These are phyloP conservation scores for Colletotrichum plurivorum DNA, from an alignment of 2,329 filamentous ascomycete genomes.

Conservation along the genomic window DNA sequence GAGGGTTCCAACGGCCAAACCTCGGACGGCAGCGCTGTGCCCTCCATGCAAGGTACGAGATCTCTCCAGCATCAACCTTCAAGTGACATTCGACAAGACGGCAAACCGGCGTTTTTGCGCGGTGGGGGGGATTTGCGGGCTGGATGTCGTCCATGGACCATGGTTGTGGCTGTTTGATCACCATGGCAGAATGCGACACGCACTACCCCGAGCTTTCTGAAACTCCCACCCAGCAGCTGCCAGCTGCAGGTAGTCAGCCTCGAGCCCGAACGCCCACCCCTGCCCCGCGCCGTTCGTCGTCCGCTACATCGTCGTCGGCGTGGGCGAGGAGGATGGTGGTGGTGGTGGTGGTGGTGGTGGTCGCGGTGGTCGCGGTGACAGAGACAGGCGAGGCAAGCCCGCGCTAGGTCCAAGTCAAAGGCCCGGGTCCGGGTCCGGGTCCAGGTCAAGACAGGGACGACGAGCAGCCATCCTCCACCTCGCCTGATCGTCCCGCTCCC, in stretches of 20 bases:
- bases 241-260: slow-evolving; percentile 34
- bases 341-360: neutral
- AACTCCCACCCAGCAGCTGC: slow-evolving; percentile 38
- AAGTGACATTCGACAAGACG: slow-evolving; percentile 29
- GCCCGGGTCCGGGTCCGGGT: slow-evolving; percentile 31
- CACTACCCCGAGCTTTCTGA: slow-evolving; percentile 41
- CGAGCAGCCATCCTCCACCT: slow-evolving; percentile 32
- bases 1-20: slow-evolving; percentile 28
- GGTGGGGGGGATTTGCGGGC: slow-evolving; percentile 22
- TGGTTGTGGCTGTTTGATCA: slow-evolving; percentile 42
- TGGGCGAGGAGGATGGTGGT: slow-evolving; percentile 30
- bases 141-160: slow-evolving; percentile 29
- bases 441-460: slow-evolving; percentile 10
- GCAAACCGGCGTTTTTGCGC: slow-evolving; percentile 32
- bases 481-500: slow-evolving; percentile 48
- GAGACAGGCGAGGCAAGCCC: slow-evolving; percentile 32
- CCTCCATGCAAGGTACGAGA: slow-evolving; percentile 38
- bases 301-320: slow-evolving; percentile 9
- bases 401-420: slow-evolving; percentile 32
- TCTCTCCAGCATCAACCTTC: slow-evolving; percentile 37
- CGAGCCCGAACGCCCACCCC: slow-evolving; percentile 15
- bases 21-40: slow-evolving; percentile 35
- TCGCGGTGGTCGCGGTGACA: slow-evolving; percentile 2
- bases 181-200: slow-evolving; percentile 34
- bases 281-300: slow-evolving; percentile 22